Evolutionary conservation across 441 rosid genomes (phyloP).

Genomic region (Gossypium schwendimanii): DNA sequence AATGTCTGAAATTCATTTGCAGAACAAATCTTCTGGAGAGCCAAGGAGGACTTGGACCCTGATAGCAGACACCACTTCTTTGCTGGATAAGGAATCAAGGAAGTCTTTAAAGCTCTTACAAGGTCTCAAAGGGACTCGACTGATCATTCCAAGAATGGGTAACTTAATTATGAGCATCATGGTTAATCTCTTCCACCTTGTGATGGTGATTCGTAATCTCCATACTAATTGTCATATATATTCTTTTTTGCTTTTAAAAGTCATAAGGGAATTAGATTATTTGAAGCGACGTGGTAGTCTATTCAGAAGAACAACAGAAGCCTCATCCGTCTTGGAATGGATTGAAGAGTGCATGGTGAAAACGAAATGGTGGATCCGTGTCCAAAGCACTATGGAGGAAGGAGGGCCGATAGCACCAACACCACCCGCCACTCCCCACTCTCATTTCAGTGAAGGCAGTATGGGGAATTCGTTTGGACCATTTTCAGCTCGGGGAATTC

Average conservation of each 20-base stretch:
- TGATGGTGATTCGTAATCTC: neutral
- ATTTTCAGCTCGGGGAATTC: constrained; percentile 30
- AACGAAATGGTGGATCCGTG: constrained; percentile 70
- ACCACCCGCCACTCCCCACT: constrained; percentile 60
- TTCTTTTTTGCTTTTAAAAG: constrained; percentile 26
- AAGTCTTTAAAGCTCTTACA: constrained; percentile 61
- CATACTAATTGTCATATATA: neutral
- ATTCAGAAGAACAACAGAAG: constrained; percentile 51
- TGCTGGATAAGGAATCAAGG: constrained; percentile 57
- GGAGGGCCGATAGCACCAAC: constrained; percentile 44
- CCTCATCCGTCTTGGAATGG: constrained; percentile 61
- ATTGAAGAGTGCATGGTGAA: constrained; percentile 60
- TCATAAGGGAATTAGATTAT: constrained; percentile 63
- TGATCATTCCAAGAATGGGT: constrained; percentile 76
- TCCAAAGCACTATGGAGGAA: constrained; percentile 60
- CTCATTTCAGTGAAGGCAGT: constrained; percentile 26
- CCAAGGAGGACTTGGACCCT: constrained; percentile 58
- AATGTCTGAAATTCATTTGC: constrained; percentile 15
- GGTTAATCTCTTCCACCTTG: neutral
- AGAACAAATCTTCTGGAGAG: constrained; percentile 35
- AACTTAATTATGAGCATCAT: constrained; percentile 12
- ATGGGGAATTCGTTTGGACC: constrained; percentile 17
- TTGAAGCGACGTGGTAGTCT: constrained; percentile 43
- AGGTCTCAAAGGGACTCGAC: constrained; percentile 72
- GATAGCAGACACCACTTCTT: constrained; percentile 60